phyloP scores from a whole-genome alignment of 2,329 filamentous ascomycete genomes.

The Thyridium curvatum region DNA sequence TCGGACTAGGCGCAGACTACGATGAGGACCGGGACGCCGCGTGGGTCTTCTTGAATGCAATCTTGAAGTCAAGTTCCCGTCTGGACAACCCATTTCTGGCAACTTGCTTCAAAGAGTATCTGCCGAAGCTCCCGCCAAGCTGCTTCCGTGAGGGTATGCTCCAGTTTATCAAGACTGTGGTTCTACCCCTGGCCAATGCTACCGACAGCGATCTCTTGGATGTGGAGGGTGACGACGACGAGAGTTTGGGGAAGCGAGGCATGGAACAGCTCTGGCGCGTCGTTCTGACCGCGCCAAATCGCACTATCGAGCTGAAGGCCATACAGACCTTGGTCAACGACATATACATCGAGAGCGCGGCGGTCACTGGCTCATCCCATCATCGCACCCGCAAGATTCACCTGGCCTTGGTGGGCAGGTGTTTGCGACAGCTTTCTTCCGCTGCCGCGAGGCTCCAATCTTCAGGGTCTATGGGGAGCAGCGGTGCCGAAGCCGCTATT shows the following conservation, averaged over 20 bases:
- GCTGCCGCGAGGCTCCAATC: conserved; percentile 53
- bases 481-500: conserved; percentile 25
- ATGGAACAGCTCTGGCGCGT: conserved; percentile 79
- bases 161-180: conserved; percentile 51
- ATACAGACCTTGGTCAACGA: conserved; percentile 64
- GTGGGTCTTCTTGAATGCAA: conserved; percentile 58
- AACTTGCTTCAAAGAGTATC: conserved; percentile 46
- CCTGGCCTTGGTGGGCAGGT: conserved; percentile 65
- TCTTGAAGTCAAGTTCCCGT: conserved; percentile 15
- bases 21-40: conserved; percentile 56
- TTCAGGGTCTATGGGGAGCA: conserved; percentile 24
- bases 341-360: conserved; percentile 57
- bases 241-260: conserved; percentile 44
- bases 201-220: conserved; percentile 33
- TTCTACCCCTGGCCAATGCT: conserved; percentile 41
- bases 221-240: conserved; percentile 33
- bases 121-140: conserved; percentile 49
- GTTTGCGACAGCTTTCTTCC: conserved; percentile 61
- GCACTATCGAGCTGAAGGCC: conserved; percentile 60
- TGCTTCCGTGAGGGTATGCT: conserved; percentile 57
- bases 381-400: conserved; percentile 53
- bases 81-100: conserved; percentile 50
- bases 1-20: conserved; percentile 57
- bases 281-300: conserved; percentile 60
- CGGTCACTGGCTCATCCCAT: conserved; percentile 43